phyloP scores from a whole-genome alignment of 306 rosid species.

The Fagus sylvatica region DNA sequence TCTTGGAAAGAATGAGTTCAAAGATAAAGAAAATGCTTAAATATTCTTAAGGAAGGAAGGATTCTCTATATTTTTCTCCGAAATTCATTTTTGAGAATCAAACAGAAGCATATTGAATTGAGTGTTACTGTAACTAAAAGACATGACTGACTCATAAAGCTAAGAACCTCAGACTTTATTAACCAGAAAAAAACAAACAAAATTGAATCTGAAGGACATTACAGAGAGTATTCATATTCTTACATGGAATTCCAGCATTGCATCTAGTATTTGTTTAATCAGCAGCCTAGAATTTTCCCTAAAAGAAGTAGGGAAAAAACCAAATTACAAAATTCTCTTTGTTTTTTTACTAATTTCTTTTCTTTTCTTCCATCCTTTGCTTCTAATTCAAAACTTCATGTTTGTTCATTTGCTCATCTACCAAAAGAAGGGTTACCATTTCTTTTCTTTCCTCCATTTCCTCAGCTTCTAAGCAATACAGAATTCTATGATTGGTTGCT shows the following conservation, averaged over 20 bases:
- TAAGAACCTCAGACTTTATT: constrained; percentile 52
- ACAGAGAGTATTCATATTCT: constrained; percentile 43
- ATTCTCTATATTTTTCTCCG: not conserved
- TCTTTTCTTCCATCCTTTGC: not conserved
- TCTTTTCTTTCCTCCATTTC: not conserved
- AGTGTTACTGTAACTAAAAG: constrained; percentile 41
- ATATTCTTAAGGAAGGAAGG: not conserved
- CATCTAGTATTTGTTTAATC: constrained; percentile 7
- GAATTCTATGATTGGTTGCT: constrained; percentile 3
- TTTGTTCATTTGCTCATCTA: constrained; percentile 1
- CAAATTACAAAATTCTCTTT: not conserved
- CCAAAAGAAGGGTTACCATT: too few species aligned
- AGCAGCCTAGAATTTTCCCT: not conserved
- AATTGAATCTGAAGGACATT: constrained; percentile 26
- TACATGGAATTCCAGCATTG: constrained; percentile 38
- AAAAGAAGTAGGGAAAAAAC: not conserved
- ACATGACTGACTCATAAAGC: constrained; percentile 71
- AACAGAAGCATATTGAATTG: constrained; percentile 41
- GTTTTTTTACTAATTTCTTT: not conserved
- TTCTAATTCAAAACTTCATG: not conserved
- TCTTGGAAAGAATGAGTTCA: constrained; percentile 31
- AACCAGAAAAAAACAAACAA: constrained; percentile 31
- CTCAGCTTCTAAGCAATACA: not conserved
- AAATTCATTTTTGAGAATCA: constrained; percentile 30
- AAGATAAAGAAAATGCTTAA: constrained; percentile 33